Conservation (phyloP, 2,329 filamentous ascomycete species). For the Dactylonectria estremocensis region DNA sequence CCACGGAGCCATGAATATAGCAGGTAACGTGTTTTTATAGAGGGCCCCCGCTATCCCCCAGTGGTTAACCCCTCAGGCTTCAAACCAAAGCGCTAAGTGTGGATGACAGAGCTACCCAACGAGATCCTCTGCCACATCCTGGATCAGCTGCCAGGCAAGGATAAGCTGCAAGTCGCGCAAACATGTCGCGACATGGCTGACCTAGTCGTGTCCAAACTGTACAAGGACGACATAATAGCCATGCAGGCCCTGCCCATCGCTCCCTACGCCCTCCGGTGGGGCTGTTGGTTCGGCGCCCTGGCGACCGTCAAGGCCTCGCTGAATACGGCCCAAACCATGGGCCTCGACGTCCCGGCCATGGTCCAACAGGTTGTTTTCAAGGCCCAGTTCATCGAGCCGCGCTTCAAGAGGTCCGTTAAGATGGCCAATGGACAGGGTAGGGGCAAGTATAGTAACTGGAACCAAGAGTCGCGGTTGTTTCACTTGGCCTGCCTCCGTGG, state of each 20-base stretch:
- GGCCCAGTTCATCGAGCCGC: slow-evolving; percentile 18
- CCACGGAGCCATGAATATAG: not conserved
- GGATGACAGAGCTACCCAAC: slow-evolving; percentile 26
- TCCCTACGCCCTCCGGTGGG: slow-evolving; percentile 37
- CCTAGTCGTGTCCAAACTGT: slow-evolving; percentile 26
- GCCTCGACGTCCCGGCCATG: slow-evolving; percentile 16
- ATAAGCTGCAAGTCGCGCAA: slow-evolving; percentile 20
- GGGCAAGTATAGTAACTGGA: slow-evolving; percentile 23
- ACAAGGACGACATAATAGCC: not conserved
- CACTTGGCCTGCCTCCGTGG: slow-evolving; percentile 39
- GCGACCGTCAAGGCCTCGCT: slow-evolving; percentile 30
- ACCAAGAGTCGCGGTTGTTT: slow-evolving; percentile 27
- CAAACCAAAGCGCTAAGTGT: not conserved
- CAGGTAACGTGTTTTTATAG: not conserved
- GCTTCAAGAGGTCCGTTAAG: not conserved
- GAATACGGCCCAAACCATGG: slow-evolving; percentile 8
- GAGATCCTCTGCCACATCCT: slow-evolving; percentile 34
- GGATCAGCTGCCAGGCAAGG: slow-evolving; percentile 22
- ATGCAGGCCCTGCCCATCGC: not conserved
- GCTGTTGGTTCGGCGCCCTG: slow-evolving; percentile 38
- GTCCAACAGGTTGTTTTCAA: slow-evolving; percentile 28
- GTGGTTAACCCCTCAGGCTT: no score
- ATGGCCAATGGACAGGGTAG: not conserved
- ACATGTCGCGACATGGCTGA: slow-evolving; percentile 29
- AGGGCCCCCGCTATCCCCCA: no score